A percentile compares a stretch with the other conserved stretches of the same genome.
Evolutionary conservation across 2,329 filamentous ascomycete genomes (phyloP).

Genomic region (Metarhizium robertsii): DNA sequence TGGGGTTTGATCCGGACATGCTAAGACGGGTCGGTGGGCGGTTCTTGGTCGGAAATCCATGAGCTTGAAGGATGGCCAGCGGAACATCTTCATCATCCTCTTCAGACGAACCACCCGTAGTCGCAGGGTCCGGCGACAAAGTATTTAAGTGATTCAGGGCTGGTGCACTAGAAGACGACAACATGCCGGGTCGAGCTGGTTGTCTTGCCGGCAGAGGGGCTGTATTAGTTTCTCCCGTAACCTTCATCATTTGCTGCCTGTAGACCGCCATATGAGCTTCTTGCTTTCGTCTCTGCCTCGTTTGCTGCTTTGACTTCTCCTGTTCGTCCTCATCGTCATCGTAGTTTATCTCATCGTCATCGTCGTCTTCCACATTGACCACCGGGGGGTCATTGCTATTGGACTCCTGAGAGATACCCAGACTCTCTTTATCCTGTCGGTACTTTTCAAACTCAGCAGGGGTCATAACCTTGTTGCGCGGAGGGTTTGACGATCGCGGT

Average conservation of each 20-base stretch:
- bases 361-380: conserved; percentile 50
- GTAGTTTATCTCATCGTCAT: conserved; percentile 51
- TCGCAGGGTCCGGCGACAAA: conserved; percentile 26
- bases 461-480: conserved; percentile 76
- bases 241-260: conserved; percentile 93
- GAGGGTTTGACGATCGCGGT: conserved; percentile 26
- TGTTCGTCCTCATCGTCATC: conserved; percentile 71
- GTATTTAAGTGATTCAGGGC: conserved; percentile 37
- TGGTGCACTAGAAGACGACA: conserved; percentile 52
- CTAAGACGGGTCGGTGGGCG: conserved; percentile 62
- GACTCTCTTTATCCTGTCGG: conserved; percentile 62
- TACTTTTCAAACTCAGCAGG: conserved; percentile 79
- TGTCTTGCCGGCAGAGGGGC: conserved; percentile 13
- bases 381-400: conserved; percentile 21
- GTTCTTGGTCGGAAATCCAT: conserved; percentile 76
- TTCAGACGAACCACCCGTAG: conserved; percentile 55
- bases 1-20: conserved; percentile 60
- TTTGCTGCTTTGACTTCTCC: conserved; percentile 63
- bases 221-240: conserved; percentile 61
- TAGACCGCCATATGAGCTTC: conserved; percentile 86
- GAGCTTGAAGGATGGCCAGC: conserved; percentile 75
- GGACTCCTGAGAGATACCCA: conserved; percentile 33
- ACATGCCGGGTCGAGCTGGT: conserved; percentile 43
- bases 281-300: conserved; percentile 74
- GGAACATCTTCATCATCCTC: conserved; percentile 90